A percentile compares a stretch with the other conserved stretches of the same genome.
Conservation (phyloP, 208 protist species). For the Acanthamoeba rhysodes region DNA sequence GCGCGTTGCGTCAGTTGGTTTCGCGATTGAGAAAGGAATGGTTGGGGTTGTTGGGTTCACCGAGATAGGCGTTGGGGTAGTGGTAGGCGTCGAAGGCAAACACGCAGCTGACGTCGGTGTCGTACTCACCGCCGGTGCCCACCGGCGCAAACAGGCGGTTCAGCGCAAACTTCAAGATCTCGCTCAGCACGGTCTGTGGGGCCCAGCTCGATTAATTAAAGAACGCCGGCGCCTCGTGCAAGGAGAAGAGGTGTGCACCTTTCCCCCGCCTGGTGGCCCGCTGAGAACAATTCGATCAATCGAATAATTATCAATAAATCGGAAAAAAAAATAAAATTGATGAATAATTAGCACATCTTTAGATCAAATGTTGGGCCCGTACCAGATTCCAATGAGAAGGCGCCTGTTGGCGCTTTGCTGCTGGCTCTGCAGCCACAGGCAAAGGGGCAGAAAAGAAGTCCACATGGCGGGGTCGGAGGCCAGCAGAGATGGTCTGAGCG, state of each 20-base stretch:
- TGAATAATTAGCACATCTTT: too few species aligned
- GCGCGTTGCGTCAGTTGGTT: not conserved
- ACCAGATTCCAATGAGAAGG: not conserved
- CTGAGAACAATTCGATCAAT: not conserved
- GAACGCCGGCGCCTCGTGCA: not conserved
- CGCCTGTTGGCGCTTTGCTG: not conserved
- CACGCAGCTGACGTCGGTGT: conserved; percentile 1
- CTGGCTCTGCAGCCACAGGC: not conserved
- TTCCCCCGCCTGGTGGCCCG: not conserved
- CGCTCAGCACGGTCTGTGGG: conserved; percentile 21
- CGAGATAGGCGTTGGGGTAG: conserved; percentile 61
- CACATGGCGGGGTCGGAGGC: not conserved
- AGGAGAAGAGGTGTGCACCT: not conserved
- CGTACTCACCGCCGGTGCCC: not conserved
- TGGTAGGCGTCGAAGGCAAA: conserved; percentile 54
- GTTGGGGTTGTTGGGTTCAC: not conserved
- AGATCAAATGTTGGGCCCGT: too few species aligned
- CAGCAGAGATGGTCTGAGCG: not conserved
- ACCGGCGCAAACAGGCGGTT: conserved; percentile 3
- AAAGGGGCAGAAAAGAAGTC: not conserved
- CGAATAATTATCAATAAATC: not conserved
- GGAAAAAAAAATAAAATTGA: not conserved
- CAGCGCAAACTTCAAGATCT: conserved; percentile 9
- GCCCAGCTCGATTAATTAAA: not conserved
- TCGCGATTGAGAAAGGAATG: not conserved